A percentile compares a stretch with the other conserved stretches of the same genome.
Evolutionary conservation across 2,329 filamentous ascomycete genomes (phyloP).

Genomic region (Grosmannia huntii): DNA sequence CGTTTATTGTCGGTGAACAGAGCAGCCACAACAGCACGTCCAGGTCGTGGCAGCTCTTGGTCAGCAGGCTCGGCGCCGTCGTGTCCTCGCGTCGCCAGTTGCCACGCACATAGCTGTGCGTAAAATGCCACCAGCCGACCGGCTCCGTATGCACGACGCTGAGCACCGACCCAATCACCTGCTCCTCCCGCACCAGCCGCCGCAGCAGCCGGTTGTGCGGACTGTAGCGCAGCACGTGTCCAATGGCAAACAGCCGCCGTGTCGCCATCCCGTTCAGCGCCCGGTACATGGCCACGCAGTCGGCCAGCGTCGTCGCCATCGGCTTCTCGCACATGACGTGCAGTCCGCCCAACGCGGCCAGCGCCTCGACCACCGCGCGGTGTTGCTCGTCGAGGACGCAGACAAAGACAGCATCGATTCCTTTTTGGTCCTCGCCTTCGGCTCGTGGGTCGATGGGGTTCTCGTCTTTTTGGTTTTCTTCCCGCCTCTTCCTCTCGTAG

Average conservation of each 20-base stretch:
- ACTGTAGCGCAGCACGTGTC: constrained; percentile 86
- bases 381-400: constrained; percentile 82
- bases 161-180: constrained; percentile 69
- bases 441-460: constrained; percentile 20
- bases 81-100: constrained; percentile 81
- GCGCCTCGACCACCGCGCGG: constrained; percentile 61
- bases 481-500: constrained; percentile 42
- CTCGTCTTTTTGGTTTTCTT: neutral
- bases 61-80: constrained; percentile 71
- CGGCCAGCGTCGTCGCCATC: constrained; percentile 62
- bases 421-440: constrained; percentile 16
- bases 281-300: constrained; percentile 64
- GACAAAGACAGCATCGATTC: constrained; percentile 49
- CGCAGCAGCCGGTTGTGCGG: constrained; percentile 83
- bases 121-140: constrained; percentile 92
- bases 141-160: constrained; percentile 88
- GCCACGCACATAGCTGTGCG: constrained; percentile 79
- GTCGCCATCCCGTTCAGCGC: too few species aligned
- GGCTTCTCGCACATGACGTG: constrained; percentile 97
- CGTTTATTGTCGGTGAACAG: constrained; percentile 57
- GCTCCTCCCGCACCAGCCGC: constrained; percentile 61
- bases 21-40: constrained; percentile 88
- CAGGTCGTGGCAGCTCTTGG: constrained; percentile 94
- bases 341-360: constrained; percentile 53
- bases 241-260: constrained; percentile 88